phyloP scores from a whole-genome alignment of 2,329 filamentous ascomycete genomes.

The Chaetomium olivaceum region DNA sequence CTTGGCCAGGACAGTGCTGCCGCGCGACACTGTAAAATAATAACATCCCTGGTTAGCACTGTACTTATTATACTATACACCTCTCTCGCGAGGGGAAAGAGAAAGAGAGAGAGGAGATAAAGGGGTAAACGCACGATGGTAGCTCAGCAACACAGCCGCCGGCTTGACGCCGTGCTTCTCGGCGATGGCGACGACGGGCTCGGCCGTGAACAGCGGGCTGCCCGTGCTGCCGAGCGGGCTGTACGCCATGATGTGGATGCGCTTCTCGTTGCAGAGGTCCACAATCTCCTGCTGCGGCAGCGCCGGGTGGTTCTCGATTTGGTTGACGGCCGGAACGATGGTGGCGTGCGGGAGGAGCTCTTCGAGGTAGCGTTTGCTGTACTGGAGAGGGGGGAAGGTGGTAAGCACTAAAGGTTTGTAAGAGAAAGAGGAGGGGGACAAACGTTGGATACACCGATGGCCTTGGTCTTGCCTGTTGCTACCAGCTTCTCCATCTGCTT shows the following conservation, averaged over 20 bases:
- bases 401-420: background rate
- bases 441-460: constrained; percentile 58
- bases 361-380: constrained; percentile 57
- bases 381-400: constrained; percentile 39
- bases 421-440: background rate
- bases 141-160: constrained; percentile 68
- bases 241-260: constrained; percentile 73
- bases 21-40: constrained; percentile 59
- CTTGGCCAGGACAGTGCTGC: constrained; percentile 71
- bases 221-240: constrained; percentile 65
- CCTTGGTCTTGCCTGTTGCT: constrained; percentile 56
- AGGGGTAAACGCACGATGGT: constrained; percentile 59
- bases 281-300: constrained; percentile 73
- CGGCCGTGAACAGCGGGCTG: constrained; percentile 64
- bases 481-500: constrained; percentile 71
- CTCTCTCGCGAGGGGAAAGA: no score
- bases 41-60: constrained; percentile 12
- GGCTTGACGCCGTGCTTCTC: constrained; percentile 62
- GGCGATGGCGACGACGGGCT: constrained; percentile 63
- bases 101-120: background rate
- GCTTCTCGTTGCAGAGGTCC: constrained; percentile 65
- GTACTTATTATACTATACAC: no score
- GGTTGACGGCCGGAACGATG: constrained; percentile 66
- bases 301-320: constrained; percentile 73
- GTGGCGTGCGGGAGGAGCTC: constrained; percentile 52